Conservation (phyloP, 805 yeast species). For the Saturnispora galanensis region DNA sequence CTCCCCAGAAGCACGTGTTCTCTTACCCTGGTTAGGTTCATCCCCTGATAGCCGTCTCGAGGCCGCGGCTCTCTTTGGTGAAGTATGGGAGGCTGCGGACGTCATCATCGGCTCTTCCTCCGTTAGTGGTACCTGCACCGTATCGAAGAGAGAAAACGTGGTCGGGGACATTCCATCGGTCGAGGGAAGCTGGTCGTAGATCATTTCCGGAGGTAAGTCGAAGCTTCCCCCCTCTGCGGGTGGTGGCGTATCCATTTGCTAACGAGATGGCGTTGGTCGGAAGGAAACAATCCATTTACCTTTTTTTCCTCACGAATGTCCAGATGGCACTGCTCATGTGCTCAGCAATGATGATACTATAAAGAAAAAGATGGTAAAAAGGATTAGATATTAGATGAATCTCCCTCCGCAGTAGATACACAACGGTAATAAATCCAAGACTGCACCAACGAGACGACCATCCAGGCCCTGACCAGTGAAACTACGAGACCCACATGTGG, state of each 20-base stretch:
- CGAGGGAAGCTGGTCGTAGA: neutral
- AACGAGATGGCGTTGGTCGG: too few relatives aligned
- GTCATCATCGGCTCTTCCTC: neutral
- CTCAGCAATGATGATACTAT: neutral
- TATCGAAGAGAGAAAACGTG: neutral
- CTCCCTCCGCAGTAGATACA: constrained; percentile 15
- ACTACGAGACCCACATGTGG: constrained; percentile 7
- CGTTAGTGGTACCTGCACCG: neutral
- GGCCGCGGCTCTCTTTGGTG: constrained; percentile 9
- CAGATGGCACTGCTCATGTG: neutral
- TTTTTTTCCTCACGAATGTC: too few relatives aligned
- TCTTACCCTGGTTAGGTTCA: constrained; percentile 10
- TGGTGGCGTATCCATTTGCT: constrained; percentile 3
- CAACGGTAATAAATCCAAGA: constrained; percentile 7
- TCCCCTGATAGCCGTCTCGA: constrained; percentile 8
- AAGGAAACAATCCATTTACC: too few relatives aligned
- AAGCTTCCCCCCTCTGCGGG: neutral
- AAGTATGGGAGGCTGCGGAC: neutral
- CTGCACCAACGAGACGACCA: constrained; percentile 2
- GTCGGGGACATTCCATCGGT: constrained; percentile 1
- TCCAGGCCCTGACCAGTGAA: neutral
- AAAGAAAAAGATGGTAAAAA: neutral
- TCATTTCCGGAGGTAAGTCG: neutral
- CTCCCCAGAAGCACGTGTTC: constrained; percentile 46
- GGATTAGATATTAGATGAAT: neutral